Conservation (phyloP, 768 basidiomycete species). For the Candolleomyces eurysporus region DNA sequence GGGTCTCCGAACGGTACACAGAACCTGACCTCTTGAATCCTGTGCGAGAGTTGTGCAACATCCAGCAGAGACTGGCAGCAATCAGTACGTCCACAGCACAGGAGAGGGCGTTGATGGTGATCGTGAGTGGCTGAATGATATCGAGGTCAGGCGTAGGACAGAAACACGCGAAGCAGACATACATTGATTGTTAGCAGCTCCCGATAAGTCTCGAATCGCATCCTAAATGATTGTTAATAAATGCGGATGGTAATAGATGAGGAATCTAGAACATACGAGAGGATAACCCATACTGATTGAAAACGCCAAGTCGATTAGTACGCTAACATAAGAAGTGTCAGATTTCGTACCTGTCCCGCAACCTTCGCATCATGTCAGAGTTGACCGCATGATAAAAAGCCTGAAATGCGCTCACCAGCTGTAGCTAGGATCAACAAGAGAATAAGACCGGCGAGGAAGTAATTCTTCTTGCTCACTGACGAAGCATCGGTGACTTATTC, state of each 20-base stretch:
- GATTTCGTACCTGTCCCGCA: slow-evolving; percentile 32
- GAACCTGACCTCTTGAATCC: slow-evolving; percentile 45
- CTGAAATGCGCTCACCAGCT: slow-evolving; percentile 21
- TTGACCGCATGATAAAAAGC: neutral
- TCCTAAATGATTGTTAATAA: slow-evolving; percentile 18
- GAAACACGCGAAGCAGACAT: slow-evolving; percentile 5
- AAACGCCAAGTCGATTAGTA: neutral
- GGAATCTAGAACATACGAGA: slow-evolving; percentile 33
- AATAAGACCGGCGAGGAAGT: slow-evolving; percentile 28
- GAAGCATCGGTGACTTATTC: neutral
- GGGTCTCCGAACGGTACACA: neutral
- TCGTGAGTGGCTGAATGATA: slow-evolving; percentile 38
- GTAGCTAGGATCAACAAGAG: slow-evolving; percentile 30
- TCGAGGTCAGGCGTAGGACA: no score
- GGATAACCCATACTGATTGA: slow-evolving; percentile 37
- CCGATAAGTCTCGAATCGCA: slow-evolving; percentile 37
- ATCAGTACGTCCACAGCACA: slow-evolving; percentile 49
- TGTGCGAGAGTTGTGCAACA: slow-evolving; percentile 48
- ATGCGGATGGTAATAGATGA: neutral
- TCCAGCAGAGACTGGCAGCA: slow-evolving; percentile 41
- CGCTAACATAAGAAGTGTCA: no score
- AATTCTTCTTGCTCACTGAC: slow-evolving; percentile 42
- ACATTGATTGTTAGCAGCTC: slow-evolving; percentile 36
- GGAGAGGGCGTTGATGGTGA: slow-evolving; percentile 50
- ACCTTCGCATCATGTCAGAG: slow-evolving; percentile 3